phyloP scores from a whole-genome alignment of 2,329 filamentous ascomycete species.

The Penicillium olsonii region DNA sequence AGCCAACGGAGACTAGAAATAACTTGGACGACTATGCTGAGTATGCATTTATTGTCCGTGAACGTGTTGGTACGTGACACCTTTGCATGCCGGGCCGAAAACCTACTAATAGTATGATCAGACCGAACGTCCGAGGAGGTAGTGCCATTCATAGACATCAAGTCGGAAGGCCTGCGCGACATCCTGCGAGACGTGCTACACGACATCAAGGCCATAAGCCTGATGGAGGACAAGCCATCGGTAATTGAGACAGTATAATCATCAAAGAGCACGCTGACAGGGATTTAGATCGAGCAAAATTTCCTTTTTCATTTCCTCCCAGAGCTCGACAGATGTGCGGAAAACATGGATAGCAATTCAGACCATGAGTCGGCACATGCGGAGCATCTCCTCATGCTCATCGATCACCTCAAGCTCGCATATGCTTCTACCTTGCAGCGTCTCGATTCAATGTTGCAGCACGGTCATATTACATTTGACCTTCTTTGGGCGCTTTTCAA shows the following conservation, averaged over 20 bases:
- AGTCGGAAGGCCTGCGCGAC: conserved; percentile 34
- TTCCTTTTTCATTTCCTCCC: conserved; percentile 27
- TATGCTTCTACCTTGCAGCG: conserved; percentile 26
- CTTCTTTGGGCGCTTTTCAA: conserved; percentile 41
- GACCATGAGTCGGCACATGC: conserved; percentile 4
- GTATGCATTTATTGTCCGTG: conserved; percentile 28
- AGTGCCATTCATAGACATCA: conserved; percentile 31
- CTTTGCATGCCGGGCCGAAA: conserved; percentile 11
- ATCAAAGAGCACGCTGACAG: conserved; percentile 12
- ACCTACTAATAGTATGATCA: conserved; percentile 19
- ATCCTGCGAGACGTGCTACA: conserved; percentile 32
- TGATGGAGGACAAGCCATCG: conserved; percentile 33
- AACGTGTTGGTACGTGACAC: conserved; percentile 21
- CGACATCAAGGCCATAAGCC: conserved; percentile 31
- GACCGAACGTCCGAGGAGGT: conserved; percentile 25
- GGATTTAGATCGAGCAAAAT: conserved; percentile 21
- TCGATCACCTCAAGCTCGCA: conserved; percentile 27
- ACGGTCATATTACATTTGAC: conserved; percentile 37
- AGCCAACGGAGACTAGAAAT: conserved; percentile 19
- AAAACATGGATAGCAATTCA: conserved; percentile 9
- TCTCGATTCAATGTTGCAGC: conserved; percentile 29
- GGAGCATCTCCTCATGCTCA: conserved; percentile 26
- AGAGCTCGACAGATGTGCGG: conserved; percentile 20
- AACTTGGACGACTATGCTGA: conserved; percentile 22
- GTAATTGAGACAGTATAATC: conserved; percentile 24